phyloP scores from a whole-genome alignment of 2,329 filamentous ascomycete species.

The Stemphylium lycopersici region DNA sequence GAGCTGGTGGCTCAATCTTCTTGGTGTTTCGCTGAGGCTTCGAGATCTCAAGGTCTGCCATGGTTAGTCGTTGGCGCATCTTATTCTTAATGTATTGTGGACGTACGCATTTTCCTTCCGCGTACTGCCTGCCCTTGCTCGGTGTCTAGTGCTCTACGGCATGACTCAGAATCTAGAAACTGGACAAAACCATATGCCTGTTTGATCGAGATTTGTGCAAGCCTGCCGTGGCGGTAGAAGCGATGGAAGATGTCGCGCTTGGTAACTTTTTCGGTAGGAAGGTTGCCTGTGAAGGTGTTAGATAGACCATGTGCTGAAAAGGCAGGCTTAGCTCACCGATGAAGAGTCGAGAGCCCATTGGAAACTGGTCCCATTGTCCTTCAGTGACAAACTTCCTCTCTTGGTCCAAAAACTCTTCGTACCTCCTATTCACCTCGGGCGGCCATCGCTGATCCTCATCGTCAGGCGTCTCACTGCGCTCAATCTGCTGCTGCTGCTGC shows the following conservation, averaged over 20 bases:
- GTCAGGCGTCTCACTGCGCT: slow-evolving; percentile 40
- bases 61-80: slow-evolving; percentile 35
- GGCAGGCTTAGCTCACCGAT: slow-evolving; percentile 66
- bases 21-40: slow-evolving; percentile 82
- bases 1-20: slow-evolving; percentile 53
- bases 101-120: slow-evolving; percentile 92
- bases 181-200: slow-evolving; percentile 97
- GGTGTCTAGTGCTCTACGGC: slow-evolving; percentile 72
- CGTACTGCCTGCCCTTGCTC: slow-evolving; percentile 83
- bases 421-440: slow-evolving; percentile 67
- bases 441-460: slow-evolving; percentile 60
- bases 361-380: slow-evolving; percentile 81
- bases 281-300: slow-evolving; percentile 68
- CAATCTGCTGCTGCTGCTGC: slow-evolving; percentile 35
- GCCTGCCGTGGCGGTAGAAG: slow-evolving; percentile 81
- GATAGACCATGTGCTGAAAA: slow-evolving; percentile 2
- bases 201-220: slow-evolving; percentile 96
- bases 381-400: slow-evolving; percentile 78
- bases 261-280: slow-evolving; percentile 89
- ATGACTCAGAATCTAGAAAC: slow-evolving; percentile 79
- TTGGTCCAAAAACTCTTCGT: slow-evolving; percentile 74
- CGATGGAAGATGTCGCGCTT: slow-evolving; percentile 93
- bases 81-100: not conserved
- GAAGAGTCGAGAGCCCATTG: slow-evolving; percentile 76
- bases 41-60: slow-evolving; percentile 82